Base-by-base conservation (phyloP, 805 yeast species). In the Ogataea nakhonphanomensis region DNA sequence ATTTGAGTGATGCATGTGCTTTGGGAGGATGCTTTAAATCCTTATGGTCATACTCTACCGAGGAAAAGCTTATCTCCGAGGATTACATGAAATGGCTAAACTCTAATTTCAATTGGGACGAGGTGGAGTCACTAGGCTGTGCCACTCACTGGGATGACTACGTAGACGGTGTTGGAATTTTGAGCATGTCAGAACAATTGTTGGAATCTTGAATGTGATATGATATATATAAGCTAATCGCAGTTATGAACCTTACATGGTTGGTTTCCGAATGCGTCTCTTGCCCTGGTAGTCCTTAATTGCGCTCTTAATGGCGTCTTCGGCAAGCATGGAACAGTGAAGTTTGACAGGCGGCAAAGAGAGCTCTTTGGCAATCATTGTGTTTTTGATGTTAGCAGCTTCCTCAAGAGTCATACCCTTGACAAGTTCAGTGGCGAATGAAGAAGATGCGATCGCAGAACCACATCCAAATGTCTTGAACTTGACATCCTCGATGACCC, bases 391-490 rank as follows among this genome's bases (percentile, higher is more conserved):
- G 65, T 79, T 76, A 42, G 88, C 81, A 15, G 98, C 98, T 61
- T 93, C 97, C 38, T 91, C 97, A 36, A 93, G 69, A 31, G 93
- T 76, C 79, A 87, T 89, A 30, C 99, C 99, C 60, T 91, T 84
- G 44, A 93, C 96, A 48, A 93, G 74, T 60, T 90, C 97, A 3
- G 99, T 93, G 58, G 93, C 93, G 62, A 84, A 93, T 1, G 96
- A 86, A 8, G 95, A 84, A 2, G 95, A 85, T 1, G 99, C 99
- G 62, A 93, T 93, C 37, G 99, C 99, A 2, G 93, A 81, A 32
- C 99, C 99, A 64, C 99, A 93, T n/a, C 99, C 99, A 69, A 93
- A 93, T 4, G 99, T 93, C 76, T 93, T 93, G 69, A 93, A 93
- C 65, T 89, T 91, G 48, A 91, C 99, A 62, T 93, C 96, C 63